phyloP scores from a whole-genome alignment of 306 rosid species.

The Begonia masoniana region DNA sequence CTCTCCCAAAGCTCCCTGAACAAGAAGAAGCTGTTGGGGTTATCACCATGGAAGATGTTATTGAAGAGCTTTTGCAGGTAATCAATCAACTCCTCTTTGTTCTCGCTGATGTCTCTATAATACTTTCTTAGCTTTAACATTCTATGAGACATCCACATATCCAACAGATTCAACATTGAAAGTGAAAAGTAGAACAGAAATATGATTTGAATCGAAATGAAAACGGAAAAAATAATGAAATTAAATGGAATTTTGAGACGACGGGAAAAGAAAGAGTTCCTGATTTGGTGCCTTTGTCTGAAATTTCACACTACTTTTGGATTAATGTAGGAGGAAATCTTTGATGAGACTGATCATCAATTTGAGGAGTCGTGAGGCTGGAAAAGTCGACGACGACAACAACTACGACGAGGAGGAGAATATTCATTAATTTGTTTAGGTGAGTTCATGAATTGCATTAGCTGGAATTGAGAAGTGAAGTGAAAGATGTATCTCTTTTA shows the following conservation, averaged over 20 bases:
- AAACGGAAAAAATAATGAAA: too few species aligned
- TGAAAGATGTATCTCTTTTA: too few species aligned
- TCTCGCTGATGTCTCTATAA: neutral
- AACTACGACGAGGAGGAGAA: neutral
- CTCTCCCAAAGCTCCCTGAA: slow-evolving; percentile 65
- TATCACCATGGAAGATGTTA: slow-evolving; percentile 89
- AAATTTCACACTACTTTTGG: neutral
- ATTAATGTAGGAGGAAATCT: slow-evolving; percentile 76
- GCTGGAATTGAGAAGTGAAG: too few species aligned
- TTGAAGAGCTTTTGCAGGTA: slow-evolving; percentile 97
- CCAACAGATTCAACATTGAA: too few species aligned
- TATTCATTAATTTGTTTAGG: neutral
- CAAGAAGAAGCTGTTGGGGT: slow-evolving; percentile 92
- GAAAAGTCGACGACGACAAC: neutral
- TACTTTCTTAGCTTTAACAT: neutral
- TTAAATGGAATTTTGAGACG: too few species aligned
- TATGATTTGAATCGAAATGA: too few species aligned
- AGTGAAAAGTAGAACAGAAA: too few species aligned
- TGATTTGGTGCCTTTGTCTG: neutral
- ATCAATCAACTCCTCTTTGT: neutral
- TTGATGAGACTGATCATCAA: slow-evolving; percentile 91
- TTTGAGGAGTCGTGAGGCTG: slow-evolving; percentile 46
- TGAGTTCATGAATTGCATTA: too few species aligned
- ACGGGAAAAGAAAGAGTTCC: too few species aligned
- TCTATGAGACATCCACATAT: neutral